phyloP scores from a whole-genome alignment of 306 rosid species.

The Argentina anserina region DNA sequence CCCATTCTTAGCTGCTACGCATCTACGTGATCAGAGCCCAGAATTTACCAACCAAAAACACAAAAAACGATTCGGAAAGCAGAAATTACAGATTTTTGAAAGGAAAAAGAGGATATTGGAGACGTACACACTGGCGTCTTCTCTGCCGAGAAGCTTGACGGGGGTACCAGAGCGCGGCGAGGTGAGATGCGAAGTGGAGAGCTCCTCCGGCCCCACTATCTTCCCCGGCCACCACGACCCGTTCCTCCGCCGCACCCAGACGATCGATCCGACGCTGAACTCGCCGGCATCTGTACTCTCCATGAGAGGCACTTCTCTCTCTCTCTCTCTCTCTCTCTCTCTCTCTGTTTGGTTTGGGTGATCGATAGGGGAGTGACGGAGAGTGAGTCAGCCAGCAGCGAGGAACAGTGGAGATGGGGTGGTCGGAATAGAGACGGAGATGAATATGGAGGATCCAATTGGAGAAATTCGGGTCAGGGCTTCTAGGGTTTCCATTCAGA shows the following conservation, averaged over 20 bases:
- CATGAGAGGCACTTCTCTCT: conserved; percentile 25
- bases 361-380: too few species aligned
- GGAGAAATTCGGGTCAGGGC: conserved; percentile 32
- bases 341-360: conserved; percentile 22
- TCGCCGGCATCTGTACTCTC: conserved; percentile 45
- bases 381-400: conserved; percentile 37
- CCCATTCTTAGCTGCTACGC: not conserved
- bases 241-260: conserved; percentile 62
- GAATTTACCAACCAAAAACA: not conserved
- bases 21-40: not conserved
- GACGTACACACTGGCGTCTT: conserved; percentile 63
- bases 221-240: conserved; percentile 74
- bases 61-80: not conserved
- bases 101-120: not conserved
- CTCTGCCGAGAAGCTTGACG: conserved; percentile 65
- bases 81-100: not conserved
- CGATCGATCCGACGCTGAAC: conserved; percentile 56
- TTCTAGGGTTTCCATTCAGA: conserved; percentile 53
- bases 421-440: conserved; percentile 19
- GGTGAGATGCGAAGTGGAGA: conserved; percentile 51
- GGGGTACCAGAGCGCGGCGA: conserved; percentile 69
- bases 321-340: conserved; percentile 15
- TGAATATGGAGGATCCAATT: conserved; percentile 29
- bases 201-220: conserved; percentile 57
- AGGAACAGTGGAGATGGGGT: conserved; percentile 27